Evolutionary conservation across 225 moss, liverwort and hornwort species (phyloP).

Genomic region (Bryoerythrophyllum caledonicum): DNA sequence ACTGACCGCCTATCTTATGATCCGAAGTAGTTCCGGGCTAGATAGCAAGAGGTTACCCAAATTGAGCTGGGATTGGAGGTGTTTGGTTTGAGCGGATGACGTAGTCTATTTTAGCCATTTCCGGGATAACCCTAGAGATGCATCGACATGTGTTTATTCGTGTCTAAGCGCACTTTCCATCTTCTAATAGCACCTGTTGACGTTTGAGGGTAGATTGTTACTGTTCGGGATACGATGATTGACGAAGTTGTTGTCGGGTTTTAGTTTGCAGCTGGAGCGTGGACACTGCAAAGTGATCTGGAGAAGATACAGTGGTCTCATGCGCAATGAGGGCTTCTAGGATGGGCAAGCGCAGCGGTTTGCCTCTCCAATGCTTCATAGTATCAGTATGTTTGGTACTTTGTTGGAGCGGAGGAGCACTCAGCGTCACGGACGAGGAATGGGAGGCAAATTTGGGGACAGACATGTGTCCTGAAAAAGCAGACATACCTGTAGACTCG

Average conservation of each 20-base stretch:
- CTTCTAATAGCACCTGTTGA: neutral
- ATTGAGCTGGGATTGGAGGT: neutral
- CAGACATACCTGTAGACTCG: constrained; percentile 25
- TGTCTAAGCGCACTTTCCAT: no score
- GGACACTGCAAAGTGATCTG: constrained; percentile 13
- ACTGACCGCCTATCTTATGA: neutral
- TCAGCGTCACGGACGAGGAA: constrained; percentile 27
- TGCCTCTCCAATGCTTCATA: constrained; percentile 19
- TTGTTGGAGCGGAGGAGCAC: constrained; percentile 24
- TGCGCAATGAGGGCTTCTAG: constrained; percentile 30
- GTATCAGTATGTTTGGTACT: constrained; percentile 32
- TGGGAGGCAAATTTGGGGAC: constrained; percentile 53
- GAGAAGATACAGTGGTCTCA: constrained; percentile 19
- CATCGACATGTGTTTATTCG: neutral
- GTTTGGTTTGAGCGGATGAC: constrained; percentile 13
- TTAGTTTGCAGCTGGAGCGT: constrained; percentile 31
- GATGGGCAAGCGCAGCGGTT: constrained; percentile 42
- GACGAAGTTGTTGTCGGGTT: constrained; percentile 4
- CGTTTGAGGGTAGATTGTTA: constrained; percentile 10
- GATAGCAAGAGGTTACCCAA: neutral
- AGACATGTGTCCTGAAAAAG: constrained; percentile 57
- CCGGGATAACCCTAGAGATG: neutral
- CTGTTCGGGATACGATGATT: neutral
- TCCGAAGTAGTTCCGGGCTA: neutral
- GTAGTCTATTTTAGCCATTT: constrained; percentile 4